Percentiles rank a stretch among this genome's conserved stretches.
Conservation (phyloP, 768 basidiomycete genomes). For the Chiua virens region DNA sequence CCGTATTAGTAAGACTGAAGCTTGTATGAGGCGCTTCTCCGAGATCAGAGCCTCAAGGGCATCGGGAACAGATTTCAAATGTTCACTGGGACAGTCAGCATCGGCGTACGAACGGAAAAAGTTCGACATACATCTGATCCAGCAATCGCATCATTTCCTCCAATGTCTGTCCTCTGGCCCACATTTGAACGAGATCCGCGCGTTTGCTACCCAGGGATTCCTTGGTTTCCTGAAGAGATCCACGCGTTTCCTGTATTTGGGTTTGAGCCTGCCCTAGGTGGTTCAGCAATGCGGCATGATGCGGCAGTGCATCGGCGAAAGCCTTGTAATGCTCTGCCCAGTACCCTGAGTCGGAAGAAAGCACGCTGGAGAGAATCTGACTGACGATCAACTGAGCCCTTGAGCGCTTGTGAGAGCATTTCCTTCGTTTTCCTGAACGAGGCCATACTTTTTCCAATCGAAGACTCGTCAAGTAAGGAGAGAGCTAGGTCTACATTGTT, state of each 20-base stretch:
- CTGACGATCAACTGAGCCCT: constrained; percentile 87
- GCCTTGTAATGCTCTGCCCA: constrained; percentile 85
- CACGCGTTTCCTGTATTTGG: constrained; percentile 71
- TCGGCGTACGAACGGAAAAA: constrained; percentile 3
- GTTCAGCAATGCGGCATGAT: constrained; percentile 75
- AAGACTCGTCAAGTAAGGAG: constrained; percentile 77
- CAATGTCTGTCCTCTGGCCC: constrained; percentile 85
- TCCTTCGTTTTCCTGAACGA: constrained; percentile 78
- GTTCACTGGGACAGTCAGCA: constrained; percentile 58
- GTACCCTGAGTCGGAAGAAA: constrained; percentile 5
- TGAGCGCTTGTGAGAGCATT: constrained; percentile 75
- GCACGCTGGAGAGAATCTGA: constrained; percentile 16
- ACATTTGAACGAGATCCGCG: constrained; percentile 86
- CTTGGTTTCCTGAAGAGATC: constrained; percentile 73
- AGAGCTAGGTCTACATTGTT: constrained; percentile 93
- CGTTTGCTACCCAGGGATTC: constrained; percentile 79
- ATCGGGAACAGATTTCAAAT: constrained; percentile 89
- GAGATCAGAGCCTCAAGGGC: constrained; percentile 91
- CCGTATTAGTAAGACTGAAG: constrained; percentile 81
- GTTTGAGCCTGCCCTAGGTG: constrained; percentile 73
- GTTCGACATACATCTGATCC: constrained; percentile 79
- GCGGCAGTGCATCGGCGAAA: constrained; percentile 91
- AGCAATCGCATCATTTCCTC: constrained; percentile 95
- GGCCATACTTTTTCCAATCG: constrained; percentile 68
- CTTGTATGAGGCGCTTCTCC: constrained; percentile 90